These are phyloP conservation scores for Sapria himalayana DNA, from an alignment of 345 rosid genomes.

Conservation along the genomic window DNA sequence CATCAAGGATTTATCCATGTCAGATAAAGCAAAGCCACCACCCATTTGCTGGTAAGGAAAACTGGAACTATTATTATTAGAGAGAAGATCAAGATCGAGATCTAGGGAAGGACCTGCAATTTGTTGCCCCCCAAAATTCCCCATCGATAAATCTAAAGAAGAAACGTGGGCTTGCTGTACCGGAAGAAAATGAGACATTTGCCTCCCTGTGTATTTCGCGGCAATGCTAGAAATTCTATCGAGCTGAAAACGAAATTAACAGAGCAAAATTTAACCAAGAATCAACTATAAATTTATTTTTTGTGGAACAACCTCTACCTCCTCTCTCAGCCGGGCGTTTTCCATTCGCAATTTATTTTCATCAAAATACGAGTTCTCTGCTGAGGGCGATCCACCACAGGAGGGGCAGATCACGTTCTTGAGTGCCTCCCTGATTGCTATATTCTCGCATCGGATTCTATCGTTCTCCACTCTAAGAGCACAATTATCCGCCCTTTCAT, in stretches of 20 bases:
- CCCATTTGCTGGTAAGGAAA: slow-evolving; percentile 2
- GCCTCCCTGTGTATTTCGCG: slow-evolving; percentile 19
- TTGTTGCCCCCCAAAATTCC: slow-evolving; percentile 2
- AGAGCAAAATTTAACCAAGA: too few relatives aligned
- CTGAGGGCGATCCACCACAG: slow-evolving; percentile 52
- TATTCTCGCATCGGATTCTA: slow-evolving; percentile 26
- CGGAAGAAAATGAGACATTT: slow-evolving; percentile 8
- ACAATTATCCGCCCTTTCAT: slow-evolving; percentile 27
- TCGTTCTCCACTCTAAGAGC: slow-evolving; percentile 41
- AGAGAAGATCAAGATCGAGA: slow-evolving; percentile 3
- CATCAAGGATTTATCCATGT: slow-evolving; percentile 18
- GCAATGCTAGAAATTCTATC: slow-evolving; percentile 15
- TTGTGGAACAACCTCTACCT: too few relatives aligned
- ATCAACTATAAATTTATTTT: too few relatives aligned
- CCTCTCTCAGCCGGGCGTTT: slow-evolving; percentile 22
- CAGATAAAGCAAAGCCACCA: too few relatives aligned
- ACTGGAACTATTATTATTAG: neutral
- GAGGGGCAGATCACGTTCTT: slow-evolving; percentile 33
- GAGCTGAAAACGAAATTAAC: slow-evolving; percentile 16
- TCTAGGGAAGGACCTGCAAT: slow-evolving; percentile 1
- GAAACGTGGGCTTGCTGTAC: slow-evolving; percentile 4
- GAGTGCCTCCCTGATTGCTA: slow-evolving; percentile 27
- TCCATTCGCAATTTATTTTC: slow-evolving; percentile 24
- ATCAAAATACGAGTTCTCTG: too few relatives aligned
- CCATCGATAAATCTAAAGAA: neutral